Evolutionary conservation across 2,329 filamentous ascomycete genomes (phyloP).

Genomic region (Ascochyta koolunga): DNA sequence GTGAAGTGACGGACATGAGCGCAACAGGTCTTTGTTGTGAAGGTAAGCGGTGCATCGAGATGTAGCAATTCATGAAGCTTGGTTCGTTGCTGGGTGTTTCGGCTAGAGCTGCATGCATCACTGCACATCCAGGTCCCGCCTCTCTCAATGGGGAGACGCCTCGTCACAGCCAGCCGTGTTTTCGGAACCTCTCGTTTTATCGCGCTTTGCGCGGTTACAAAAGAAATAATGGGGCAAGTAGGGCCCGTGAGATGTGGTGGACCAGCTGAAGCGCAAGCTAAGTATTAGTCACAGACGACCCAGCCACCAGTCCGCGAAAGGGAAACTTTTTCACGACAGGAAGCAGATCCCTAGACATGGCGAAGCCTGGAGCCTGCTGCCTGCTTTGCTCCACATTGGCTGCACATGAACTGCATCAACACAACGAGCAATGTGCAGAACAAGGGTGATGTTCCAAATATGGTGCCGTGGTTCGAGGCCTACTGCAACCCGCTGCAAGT

Average conservation of each 20-base stretch:
- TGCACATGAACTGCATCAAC: slow-evolving; percentile 10
- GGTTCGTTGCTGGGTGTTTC: slow-evolving; percentile 36
- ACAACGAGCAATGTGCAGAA: not conserved
- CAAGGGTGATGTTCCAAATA: not conserved
- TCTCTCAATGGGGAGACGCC: slow-evolving; percentile 29
- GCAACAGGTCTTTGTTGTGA: not conserved
- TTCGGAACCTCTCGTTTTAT: slow-evolving; percentile 8
- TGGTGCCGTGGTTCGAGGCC: slow-evolving; percentile 3
- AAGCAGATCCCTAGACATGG: slow-evolving; percentile 10
- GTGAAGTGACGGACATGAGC: slow-evolving; percentile 8
- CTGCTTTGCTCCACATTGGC: slow-evolving; percentile 14
- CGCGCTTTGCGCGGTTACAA: slow-evolving; percentile 43
- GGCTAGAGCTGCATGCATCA: slow-evolving; percentile 22
- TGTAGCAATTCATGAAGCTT: slow-evolving; percentile 22
- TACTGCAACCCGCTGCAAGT: slow-evolving; percentile 18
- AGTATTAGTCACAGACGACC: not conserved
- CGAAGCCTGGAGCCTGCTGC: slow-evolving; percentile 18
- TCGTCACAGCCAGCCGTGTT: slow-evolving; percentile 14
- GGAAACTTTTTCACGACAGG: slow-evolving; percentile 25
- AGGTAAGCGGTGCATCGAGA: not conserved
- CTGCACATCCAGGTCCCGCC: slow-evolving; percentile 26
- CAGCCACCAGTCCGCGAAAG: slow-evolving; percentile 9
- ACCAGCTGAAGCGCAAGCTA: slow-evolving; percentile 8
- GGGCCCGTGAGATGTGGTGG: slow-evolving; percentile 2
- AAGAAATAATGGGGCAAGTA: slow-evolving; percentile 6